Conservation (phyloP, 208 protist genomes). For the Acanthamoeba lugdunensis region DNA sequence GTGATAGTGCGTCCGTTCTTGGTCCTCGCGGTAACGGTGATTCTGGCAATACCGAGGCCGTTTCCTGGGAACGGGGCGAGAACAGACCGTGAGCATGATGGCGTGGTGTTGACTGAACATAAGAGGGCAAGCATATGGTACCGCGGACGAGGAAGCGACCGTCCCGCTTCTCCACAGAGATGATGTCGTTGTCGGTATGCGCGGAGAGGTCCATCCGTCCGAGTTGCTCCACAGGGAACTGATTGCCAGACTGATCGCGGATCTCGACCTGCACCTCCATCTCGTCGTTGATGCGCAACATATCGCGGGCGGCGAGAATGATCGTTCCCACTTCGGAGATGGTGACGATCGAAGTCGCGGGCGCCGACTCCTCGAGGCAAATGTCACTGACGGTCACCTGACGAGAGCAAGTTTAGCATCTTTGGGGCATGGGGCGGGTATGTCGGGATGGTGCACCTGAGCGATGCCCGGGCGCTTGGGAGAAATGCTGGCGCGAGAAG, state of each 20-base stretch:
- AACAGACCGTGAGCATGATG: neutral
- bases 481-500: neutral
- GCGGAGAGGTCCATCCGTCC: neutral
- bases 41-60: slow-evolving; percentile 35
- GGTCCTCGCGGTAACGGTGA: slow-evolving; percentile 55
- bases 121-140: neutral
- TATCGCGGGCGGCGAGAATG: slow-evolving; percentile 18
- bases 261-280: slow-evolving; percentile 67
- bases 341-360: slow-evolving; percentile 20
- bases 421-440: neutral
- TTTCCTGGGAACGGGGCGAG: neutral
- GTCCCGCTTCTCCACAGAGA: slow-evolving; percentile 43
- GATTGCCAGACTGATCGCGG: slow-evolving; percentile 33
- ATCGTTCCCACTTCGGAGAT: slow-evolving; percentile 68
- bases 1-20: slow-evolving; percentile 40
- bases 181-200: slow-evolving; percentile 47
- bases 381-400: slow-evolving; percentile 62
- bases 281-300: slow-evolving; percentile 34
- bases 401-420: neutral
- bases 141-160: slow-evolving; percentile 22
- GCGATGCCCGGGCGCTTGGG: slow-evolving; percentile 33
- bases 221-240: slow-evolving; percentile 13
- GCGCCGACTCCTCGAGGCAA: slow-evolving; percentile 31
- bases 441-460: neutral
- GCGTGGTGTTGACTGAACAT: neutral